Evolutionary conservation across 2,329 filamentous ascomycete species (phyloP).

Genomic region (Onygenales sp.): DNA sequence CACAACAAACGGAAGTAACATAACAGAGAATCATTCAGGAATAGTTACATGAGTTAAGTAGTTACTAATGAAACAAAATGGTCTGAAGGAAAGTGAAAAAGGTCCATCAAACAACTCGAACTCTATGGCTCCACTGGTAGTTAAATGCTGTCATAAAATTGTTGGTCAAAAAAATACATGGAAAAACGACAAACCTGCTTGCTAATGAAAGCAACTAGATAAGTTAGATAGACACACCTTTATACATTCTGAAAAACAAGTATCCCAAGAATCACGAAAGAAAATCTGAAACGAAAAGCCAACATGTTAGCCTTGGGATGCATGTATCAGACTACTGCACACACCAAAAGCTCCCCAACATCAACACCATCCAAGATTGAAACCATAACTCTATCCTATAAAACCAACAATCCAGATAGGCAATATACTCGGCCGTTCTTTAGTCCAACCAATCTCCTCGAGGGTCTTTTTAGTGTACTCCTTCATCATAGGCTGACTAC

Average conservation of each 20-base stretch:
- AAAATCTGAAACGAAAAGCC: no score
- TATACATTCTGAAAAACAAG: not conserved
- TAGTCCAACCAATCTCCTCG: slow-evolving; percentile 51
- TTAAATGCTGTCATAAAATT: not conserved
- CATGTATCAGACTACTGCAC: no score
- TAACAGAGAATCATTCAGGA: not conserved
- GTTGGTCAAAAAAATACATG: not conserved
- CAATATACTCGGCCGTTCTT: slow-evolving; percentile 14
- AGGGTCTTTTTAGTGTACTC: slow-evolving; percentile 41
- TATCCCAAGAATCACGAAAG: no score
- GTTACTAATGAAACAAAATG: not conserved
- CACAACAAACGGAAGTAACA: not conserved
- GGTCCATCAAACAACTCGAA: not conserved
- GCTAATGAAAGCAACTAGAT: not conserved
- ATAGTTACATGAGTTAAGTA: not conserved
- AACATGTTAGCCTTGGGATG: no score
- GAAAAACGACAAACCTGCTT: not conserved
- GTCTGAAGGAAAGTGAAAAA: not conserved
- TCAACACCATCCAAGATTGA: no score
- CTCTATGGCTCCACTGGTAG: not conserved
- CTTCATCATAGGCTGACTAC: slow-evolving; percentile 21
- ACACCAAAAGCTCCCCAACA: no score
- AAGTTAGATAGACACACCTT: not conserved
- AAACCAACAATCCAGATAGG: slow-evolving; percentile 15
- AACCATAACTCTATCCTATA: no score